These are phyloP conservation scores for Exophiala aquamarina DNA, from an alignment of 2,329 filamentous ascomycete species.

Conservation along the genomic window DNA sequence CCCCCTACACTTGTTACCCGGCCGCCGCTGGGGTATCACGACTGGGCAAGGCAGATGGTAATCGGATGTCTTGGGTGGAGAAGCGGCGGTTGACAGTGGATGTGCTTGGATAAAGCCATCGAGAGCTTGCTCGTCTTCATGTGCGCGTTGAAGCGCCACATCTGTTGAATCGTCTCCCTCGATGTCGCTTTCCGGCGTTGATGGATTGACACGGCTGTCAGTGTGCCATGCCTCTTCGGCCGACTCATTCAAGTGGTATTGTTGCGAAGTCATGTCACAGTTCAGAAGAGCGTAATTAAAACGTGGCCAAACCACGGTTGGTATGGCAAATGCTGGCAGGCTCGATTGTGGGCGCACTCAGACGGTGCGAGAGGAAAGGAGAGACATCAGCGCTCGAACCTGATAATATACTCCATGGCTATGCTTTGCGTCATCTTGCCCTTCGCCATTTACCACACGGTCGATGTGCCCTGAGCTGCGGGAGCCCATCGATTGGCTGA, in stretches of 20 bases:
- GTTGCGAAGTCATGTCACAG: slow-evolving; percentile 1
- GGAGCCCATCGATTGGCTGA: slow-evolving; percentile 2
- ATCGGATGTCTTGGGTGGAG: not conserved
- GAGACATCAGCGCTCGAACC: slow-evolving; percentile 1
- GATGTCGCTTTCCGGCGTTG: too few relatives aligned
- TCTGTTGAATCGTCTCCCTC: too few relatives aligned
- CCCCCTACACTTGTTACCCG: slow-evolving; percentile 47
- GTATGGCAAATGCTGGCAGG: too few relatives aligned
- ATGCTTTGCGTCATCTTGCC: slow-evolving; percentile 5
- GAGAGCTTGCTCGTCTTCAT: slow-evolving; percentile 1
- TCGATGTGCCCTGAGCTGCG: not conserved
- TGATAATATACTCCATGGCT: slow-evolving; percentile 4
- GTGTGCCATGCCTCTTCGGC: too few relatives aligned
- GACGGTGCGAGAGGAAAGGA: slow-evolving; percentile 1
- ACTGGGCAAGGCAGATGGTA: slow-evolving; percentile 38
- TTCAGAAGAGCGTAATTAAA: slow-evolving; percentile 1
- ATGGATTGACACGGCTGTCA: too few relatives aligned
- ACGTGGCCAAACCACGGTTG: too few relatives aligned
- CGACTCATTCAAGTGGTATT: not conserved
- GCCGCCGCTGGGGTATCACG: slow-evolving; percentile 53
- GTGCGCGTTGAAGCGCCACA: too few relatives aligned
- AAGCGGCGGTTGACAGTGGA: not conserved
- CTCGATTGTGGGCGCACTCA: not conserved
- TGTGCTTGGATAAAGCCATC: slow-evolving; percentile 5
- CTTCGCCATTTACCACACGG: not conserved